phyloP scores from a whole-genome alignment of 192 early-diverging fungal genomes.

The Dissophora ornata region DNA sequence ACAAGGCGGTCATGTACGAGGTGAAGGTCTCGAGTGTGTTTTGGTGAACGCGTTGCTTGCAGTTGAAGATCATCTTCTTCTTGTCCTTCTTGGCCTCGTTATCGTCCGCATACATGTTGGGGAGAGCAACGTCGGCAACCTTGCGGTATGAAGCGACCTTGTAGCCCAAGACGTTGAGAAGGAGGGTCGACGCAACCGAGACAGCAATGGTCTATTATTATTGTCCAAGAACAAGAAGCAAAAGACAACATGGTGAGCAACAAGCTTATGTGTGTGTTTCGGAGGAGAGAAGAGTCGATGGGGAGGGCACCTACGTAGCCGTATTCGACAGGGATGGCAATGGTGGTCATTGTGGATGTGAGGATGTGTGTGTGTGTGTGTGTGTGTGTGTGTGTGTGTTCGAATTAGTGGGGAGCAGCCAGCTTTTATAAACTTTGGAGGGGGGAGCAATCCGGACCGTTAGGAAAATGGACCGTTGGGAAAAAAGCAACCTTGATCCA shows the following conservation, averaged over 20 bases:
- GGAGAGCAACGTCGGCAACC: constrained; percentile 72
- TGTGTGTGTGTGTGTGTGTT: neutral
- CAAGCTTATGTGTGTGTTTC: too few relatives aligned
- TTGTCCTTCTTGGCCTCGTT: constrained; percentile 69
- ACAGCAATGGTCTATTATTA: constrained; percentile 56
- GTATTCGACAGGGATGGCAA: constrained; percentile 63
- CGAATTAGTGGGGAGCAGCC: too few relatives aligned
- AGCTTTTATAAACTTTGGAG: too few relatives aligned
- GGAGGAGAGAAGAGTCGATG: neutral
- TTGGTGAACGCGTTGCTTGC: constrained; percentile 72
- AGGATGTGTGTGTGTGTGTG: too few relatives aligned
- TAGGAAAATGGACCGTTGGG: too few relatives aligned
- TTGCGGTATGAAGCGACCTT: constrained; percentile 68
- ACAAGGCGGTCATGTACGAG: constrained; percentile 56
- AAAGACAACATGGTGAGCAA: too few relatives aligned
- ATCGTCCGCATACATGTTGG: constrained; percentile 71
- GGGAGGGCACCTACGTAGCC: constrained; percentile 74
- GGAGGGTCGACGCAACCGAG: constrained; percentile 45
- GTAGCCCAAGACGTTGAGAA: constrained; percentile 58
- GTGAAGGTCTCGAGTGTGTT: constrained; percentile 77
- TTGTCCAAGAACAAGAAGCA: too few relatives aligned
- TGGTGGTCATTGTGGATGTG: constrained; percentile 46
- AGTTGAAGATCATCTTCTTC: constrained; percentile 80
- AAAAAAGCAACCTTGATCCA: too few relatives aligned
- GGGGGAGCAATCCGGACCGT: too few relatives aligned